Evolutionary conservation across 345 rosid genomes (phyloP), one percentile per base, ranked within the genome.

Genomic region (Arabidopsis suecica): DNA sequence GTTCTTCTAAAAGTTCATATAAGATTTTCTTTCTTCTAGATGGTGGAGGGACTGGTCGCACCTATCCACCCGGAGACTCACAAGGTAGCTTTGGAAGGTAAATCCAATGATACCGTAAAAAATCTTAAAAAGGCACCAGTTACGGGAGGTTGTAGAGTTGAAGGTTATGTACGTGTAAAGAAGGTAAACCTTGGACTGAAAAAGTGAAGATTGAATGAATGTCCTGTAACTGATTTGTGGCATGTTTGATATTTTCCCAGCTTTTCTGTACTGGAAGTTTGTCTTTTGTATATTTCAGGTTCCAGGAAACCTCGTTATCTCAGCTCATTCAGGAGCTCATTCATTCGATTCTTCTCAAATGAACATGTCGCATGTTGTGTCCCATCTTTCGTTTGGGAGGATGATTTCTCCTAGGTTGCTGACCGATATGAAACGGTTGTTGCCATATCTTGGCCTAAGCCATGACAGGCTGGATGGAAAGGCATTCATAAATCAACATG

Each of bases 141-240:
- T 63, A 74, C 98, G 9, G 98, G 98, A 65, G 99, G 99, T 61
- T 96, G 99, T 64, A 89, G 95, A 87, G 82, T 96, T 71, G 99
- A 96, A 85, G 99, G 99, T 68, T 85, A 86, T 85, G 91, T 96
- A 49, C 93, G 97, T 63, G 98, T 91, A 59, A 96, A 96, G 85
- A 96, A 96, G 99, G 99, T 93, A 82, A 72, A 37, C 23, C 23
- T 58, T 62, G 5, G 65, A 59, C 69, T 50, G 22, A 41, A 30
- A 50, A 45, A 37, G 23, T 50, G 63, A 76, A 73, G 53, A 18
- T 18, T 59, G 38, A 20, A 20, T 57, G 71, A 64, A 28, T 56
- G 59, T 65, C 62, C 30, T 41, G 14, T 38, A 23, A 73, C 25
- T 32, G 44, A 61, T 72, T 61, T 53, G 14, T 18, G 25, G 42